Conservation (phyloP, 805 yeast genomes). For the Candida chilensis region DNA sequence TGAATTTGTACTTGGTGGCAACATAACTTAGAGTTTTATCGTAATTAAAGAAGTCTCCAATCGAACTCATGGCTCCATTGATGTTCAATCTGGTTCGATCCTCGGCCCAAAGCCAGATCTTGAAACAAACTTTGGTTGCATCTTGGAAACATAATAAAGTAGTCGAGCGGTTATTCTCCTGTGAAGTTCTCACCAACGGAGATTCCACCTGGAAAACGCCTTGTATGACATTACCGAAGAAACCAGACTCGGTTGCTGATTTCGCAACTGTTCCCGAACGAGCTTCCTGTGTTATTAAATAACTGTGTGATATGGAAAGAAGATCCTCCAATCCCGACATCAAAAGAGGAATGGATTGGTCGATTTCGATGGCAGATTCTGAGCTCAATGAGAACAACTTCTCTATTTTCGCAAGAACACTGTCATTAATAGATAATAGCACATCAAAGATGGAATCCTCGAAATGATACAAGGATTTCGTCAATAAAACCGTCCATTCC, state of each 20-base stretch:
- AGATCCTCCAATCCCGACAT: conserved; percentile 60
- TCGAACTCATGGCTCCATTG: conserved; percentile 9
- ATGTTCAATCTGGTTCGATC: conserved; percentile 5
- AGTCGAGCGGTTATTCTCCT: conserved; percentile 43
- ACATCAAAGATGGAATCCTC: conserved; percentile 46
- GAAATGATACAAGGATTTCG: conserved; percentile 41
- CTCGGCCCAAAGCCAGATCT: conserved; percentile 70
- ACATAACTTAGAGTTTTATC: conserved; percentile 30
- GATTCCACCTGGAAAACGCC: conserved; percentile 75
- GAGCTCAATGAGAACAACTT: conserved; percentile 17
- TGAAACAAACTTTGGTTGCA: conserved; percentile 43
- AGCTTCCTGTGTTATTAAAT: conserved; percentile 25
- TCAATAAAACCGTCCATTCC: conserved; percentile 40
- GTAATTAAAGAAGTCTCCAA: background rate
- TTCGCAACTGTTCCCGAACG: conserved; percentile 3
- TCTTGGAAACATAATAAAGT: conserved; percentile 58
- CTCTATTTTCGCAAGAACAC: conserved; percentile 31
- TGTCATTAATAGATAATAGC: conserved; percentile 42
- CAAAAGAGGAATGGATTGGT: conserved; percentile 33
- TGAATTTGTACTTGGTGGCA: conserved; percentile 56
- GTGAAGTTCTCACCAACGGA: conserved; percentile 39
- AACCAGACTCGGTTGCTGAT: conserved; percentile 29
- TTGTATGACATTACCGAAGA: conserved; percentile 61
- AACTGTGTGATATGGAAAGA: conserved; percentile 48
- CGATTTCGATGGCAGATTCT: conserved; percentile 21